These are phyloP conservation scores for Gilbertella persicaria DNA, from an alignment of 371 early-diverging fungal genomes.

Conservation along the genomic window DNA sequence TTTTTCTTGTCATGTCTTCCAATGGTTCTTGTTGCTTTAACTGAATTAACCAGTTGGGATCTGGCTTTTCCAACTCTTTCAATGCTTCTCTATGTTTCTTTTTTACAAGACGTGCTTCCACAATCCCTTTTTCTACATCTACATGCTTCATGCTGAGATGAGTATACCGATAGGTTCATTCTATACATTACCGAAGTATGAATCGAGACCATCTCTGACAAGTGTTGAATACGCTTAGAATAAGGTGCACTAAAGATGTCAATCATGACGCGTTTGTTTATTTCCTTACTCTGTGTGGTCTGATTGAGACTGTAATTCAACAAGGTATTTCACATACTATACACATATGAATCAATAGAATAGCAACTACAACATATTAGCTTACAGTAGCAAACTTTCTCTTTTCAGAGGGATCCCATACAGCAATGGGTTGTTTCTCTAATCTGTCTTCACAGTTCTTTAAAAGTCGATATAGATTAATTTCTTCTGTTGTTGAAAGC, in stretches of 20 bases:
- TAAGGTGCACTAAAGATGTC: constrained; percentile 4
- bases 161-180: background rate
- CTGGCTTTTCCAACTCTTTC: constrained; percentile 24
- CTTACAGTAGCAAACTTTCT: constrained; percentile 39
- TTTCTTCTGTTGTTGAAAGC: constrained; percentile 28
- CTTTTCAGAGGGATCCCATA: constrained; percentile 38
- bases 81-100: constrained; percentile 31
- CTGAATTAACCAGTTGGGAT: constrained; percentile 40
- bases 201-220: constrained; percentile 7
- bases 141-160: constrained; percentile 18
- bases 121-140: constrained; percentile 31
- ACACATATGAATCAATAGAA: background rate
- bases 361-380: background rate
- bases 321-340: constrained; percentile 25
- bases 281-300: constrained; percentile 2
- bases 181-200: constrained; percentile 24
- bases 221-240: constrained; percentile 9
- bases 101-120: constrained; percentile 30
- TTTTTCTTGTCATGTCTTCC: constrained; percentile 6
- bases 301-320: background rate
- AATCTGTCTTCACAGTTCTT: constrained; percentile 33
- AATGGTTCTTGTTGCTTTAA: constrained; percentile 11
- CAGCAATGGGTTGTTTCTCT: constrained; percentile 21
- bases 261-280: background rate
- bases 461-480: constrained; percentile 36